A percentile compares a stretch with the other conserved stretches of the same genome.
Evolutionary conservation across 2,329 filamentous ascomycete species (phyloP).

Genomic region (Sporothrix protearum): DNA sequence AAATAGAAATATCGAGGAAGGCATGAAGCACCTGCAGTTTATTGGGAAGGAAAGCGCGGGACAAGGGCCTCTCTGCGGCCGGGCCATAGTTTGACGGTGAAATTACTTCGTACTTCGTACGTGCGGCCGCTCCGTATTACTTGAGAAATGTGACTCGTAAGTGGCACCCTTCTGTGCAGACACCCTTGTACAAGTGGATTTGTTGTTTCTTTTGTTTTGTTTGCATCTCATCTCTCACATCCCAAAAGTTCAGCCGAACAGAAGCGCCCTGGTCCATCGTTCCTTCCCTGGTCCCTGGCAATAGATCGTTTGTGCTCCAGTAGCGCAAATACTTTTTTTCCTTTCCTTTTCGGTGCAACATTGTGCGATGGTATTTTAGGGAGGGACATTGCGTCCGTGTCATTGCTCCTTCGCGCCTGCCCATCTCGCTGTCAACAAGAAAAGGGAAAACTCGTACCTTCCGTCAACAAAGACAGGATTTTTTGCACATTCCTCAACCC

Average conservation of each 20-base stretch:
- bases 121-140: conserved; percentile 15
- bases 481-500: not conserved
- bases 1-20: not conserved
- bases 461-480: not conserved
- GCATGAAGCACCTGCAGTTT: not conserved
- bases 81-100: not conserved
- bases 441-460: conserved; percentile 3
- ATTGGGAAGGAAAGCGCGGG: conserved; percentile 1
- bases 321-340: conserved; percentile 20
- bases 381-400: conserved; percentile 20
- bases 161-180: not conserved
- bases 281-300: conserved; percentile 16
- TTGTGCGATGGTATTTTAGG: conserved; percentile 21
- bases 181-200: not conserved
- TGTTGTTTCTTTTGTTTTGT: not conserved
- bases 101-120: not conserved
- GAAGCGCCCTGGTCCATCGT: conserved; percentile 3
- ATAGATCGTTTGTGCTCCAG: not conserved
- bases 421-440: conserved; percentile 21
- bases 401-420: conserved; percentile 24
- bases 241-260: not conserved
- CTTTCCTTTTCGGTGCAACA: not conserved
- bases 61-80: conserved; percentile 10
- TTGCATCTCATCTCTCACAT: conserved; percentile 12
- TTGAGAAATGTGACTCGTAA: conserved; percentile 7